These are phyloP conservation scores for Phytophthora sansomeana DNA, from an alignment of 352 stramenopile genomes.

Conservation along the genomic window DNA sequence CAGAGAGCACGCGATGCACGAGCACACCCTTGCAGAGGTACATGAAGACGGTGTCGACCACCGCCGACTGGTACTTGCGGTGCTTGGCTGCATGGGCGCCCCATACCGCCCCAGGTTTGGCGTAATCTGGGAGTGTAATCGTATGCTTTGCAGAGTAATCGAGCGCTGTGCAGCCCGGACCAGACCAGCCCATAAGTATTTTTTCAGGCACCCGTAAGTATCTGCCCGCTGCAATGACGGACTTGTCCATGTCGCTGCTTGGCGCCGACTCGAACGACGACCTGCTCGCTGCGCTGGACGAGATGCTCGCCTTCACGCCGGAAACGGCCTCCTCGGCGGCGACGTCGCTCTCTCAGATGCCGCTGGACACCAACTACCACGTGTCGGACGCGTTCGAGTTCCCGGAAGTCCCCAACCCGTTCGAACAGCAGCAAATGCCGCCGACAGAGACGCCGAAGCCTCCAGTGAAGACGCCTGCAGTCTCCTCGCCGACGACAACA, in stretches of 20 bases:
- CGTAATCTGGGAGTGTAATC: constrained; percentile 10
- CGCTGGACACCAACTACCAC: constrained; percentile 19
- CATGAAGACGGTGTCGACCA: too few relatives aligned
- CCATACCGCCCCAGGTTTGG: too few relatives aligned
- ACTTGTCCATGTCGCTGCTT: constrained; percentile 29
- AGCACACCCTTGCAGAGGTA: too few relatives aligned
- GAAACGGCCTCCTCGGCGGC: background rate
- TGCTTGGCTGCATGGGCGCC: too few relatives aligned
- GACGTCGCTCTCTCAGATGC: background rate
- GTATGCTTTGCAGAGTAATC: too few relatives aligned
- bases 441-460: constrained; percentile 3
- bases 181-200: too few relatives aligned
- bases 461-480: background rate
- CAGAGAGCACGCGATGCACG: too few relatives aligned
- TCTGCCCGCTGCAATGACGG: background rate
- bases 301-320: constrained; percentile 34
- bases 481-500: background rate
- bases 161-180: too few relatives aligned
- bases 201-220: too few relatives aligned
- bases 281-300: constrained; percentile 35
- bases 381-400: constrained; percentile 27
- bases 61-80: too few relatives aligned
- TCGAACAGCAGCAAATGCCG: constrained; percentile 11
- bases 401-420: constrained; percentile 31
- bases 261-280: constrained; percentile 24